A percentile compares a stretch with the other conserved stretches of the same genome.
Conservation (phyloP, 2,329 filamentous ascomycete genomes). For the Colletotrichum magnum region DNA sequence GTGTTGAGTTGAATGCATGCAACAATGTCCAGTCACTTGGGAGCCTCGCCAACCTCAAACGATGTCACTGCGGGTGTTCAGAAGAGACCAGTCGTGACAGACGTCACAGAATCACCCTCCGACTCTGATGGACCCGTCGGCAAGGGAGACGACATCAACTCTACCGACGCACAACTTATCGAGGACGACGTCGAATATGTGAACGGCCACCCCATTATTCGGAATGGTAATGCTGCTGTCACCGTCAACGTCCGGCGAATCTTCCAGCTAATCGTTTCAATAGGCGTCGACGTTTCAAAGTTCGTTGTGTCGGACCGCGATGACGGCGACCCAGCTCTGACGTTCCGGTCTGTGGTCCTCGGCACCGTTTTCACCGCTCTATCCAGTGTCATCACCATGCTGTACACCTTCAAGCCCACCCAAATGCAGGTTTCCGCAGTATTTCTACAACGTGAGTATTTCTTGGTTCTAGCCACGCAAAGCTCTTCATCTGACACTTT, state of each 20-base stretch:
- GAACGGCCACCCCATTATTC: slow-evolving; percentile 35
- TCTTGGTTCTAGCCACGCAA: background rate
- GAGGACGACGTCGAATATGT: slow-evolving; percentile 9
- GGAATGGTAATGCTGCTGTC: slow-evolving; percentile 18
- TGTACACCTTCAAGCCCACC: slow-evolving; percentile 42
- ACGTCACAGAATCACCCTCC: background rate
- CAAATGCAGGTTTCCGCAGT: slow-evolving; percentile 41
- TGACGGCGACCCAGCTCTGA: slow-evolving; percentile 43
- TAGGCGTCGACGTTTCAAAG: slow-evolving; percentile 42
- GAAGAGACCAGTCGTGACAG: background rate
- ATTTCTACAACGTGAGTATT: slow-evolving; percentile 39
- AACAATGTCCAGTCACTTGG: background rate
- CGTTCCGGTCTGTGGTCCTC: slow-evolving; percentile 42
- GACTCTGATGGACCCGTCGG: background rate
- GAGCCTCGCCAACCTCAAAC: background rate
- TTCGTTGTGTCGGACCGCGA: slow-evolving; percentile 42
- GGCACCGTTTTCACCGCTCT: slow-evolving; percentile 41
- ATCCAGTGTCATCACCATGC: slow-evolving; percentile 44
- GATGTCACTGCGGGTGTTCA: background rate
- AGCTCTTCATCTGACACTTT: background rate
- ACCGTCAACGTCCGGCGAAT: background rate
- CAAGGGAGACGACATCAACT: background rate
- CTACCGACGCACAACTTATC: background rate
- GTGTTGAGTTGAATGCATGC: background rate
- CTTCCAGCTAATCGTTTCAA: background rate